Evolutionary conservation across 2,329 filamentous ascomycete genomes (phyloP).

Genomic region (Fusarium nurragi): DNA sequence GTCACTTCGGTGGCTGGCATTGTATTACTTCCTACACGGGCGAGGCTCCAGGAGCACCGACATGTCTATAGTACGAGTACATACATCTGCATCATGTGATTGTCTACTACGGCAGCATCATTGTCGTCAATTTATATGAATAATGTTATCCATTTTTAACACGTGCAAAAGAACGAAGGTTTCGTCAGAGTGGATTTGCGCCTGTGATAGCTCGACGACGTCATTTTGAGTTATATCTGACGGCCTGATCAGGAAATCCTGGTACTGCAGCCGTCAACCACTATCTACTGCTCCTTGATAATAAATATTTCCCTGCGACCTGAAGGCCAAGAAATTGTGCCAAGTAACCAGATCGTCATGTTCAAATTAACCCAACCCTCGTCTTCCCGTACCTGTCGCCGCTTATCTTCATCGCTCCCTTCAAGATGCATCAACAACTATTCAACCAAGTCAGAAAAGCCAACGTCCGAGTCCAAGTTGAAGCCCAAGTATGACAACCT

Average conservation of each 20-base stretch:
- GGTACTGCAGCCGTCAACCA: not conserved
- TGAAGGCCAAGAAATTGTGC: not conserved
- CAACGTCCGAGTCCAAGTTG: slow-evolving; percentile 42
- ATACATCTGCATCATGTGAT: not conserved
- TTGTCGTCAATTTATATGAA: not conserved
- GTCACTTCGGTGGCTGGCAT: slow-evolving; percentile 30
- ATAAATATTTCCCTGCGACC: slow-evolving; percentile 1
- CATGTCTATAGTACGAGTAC: slow-evolving; percentile 43
- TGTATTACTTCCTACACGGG: slow-evolving; percentile 51
- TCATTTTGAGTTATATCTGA: slow-evolving; percentile 15
- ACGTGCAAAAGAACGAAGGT: slow-evolving; percentile 16
- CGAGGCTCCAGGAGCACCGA: slow-evolving; percentile 63
- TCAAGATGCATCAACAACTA: slow-evolving; percentile 3
- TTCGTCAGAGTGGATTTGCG: slow-evolving; percentile 33
- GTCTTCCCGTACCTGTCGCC: not conserved
- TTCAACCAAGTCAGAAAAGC: slow-evolving; percentile 25
- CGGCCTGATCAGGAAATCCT: slow-evolving; percentile 2
- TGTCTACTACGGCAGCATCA: not conserved
- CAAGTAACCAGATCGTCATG: slow-evolving; percentile 9
- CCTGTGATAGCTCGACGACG: slow-evolving; percentile 27
- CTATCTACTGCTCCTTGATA: not conserved
- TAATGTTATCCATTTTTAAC: not conserved
- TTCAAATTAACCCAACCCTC: slow-evolving; percentile 5
- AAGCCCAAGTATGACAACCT: slow-evolving; percentile 46
- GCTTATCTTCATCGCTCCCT: not conserved